Percentiles rank a stretch among this genome's conserved stretches.
Conservation (phyloP, 2,329 filamentous ascomycete genomes). For the Eutypa lata region DNA sequence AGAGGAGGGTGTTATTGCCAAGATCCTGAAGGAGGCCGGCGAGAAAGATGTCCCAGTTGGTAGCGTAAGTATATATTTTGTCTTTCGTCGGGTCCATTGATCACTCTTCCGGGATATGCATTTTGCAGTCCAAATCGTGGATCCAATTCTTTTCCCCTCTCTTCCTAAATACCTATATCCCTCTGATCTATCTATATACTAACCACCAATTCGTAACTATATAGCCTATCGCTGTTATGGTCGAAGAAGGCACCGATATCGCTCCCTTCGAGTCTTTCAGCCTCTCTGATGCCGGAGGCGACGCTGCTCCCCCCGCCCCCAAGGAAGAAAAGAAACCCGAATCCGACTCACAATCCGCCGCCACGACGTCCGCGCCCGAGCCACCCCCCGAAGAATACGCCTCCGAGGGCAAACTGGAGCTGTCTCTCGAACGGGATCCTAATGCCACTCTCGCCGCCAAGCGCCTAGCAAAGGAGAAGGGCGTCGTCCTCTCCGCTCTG, state of each 20-base stretch:
- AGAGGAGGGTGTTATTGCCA: slow-evolving; percentile 93
- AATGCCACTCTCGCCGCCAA: slow-evolving; percentile 71
- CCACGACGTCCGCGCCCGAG: slow-evolving; percentile 49
- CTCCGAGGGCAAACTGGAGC: slow-evolving; percentile 74
- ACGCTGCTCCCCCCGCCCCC: slow-evolving; percentile 60
- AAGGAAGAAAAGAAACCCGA: slow-evolving; percentile 67
- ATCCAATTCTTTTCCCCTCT: slow-evolving; percentile 1
- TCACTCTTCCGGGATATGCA: no score
- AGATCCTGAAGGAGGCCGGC: slow-evolving; percentile 88
- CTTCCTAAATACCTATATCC: no score
- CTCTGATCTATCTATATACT: slow-evolving; percentile 5
- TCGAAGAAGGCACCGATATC: slow-evolving; percentile 87
- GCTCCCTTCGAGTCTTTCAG: slow-evolving; percentile 86
- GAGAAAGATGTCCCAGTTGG: slow-evolving; percentile 93
- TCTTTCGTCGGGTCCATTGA: no score
- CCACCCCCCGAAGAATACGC: slow-evolving; percentile 65
- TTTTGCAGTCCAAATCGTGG: no score
- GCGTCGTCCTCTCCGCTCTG: slow-evolving; percentile 70
- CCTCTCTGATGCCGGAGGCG: slow-evolving; percentile 85
- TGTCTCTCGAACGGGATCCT: slow-evolving; percentile 78
- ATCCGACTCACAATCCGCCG: slow-evolving; percentile 55
- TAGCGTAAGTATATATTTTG: slow-evolving; percentile 64
- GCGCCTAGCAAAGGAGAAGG: slow-evolving; percentile 80
- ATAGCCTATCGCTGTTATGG: slow-evolving; percentile 91
- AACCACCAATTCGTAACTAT: slow-evolving; percentile 5